phyloP scores from a whole-genome alignment of 306 rosid genomes.

The Senna siamea region DNA sequence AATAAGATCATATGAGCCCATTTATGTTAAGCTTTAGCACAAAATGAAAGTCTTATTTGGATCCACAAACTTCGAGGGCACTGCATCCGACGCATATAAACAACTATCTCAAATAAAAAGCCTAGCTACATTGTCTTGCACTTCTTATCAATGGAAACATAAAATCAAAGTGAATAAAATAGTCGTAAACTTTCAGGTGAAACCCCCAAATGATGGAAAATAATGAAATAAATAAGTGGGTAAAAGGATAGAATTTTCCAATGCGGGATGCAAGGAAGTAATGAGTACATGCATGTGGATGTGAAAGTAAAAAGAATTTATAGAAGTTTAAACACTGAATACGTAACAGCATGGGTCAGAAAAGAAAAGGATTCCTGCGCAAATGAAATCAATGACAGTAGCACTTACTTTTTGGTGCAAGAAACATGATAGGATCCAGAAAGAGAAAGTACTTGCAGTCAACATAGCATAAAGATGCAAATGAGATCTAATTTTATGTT shows the following conservation, averaged over 20 bases:
- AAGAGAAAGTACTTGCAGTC: not conserved
- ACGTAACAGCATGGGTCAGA: not conserved
- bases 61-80: not conserved
- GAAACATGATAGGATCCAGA: not conserved
- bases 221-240: not conserved
- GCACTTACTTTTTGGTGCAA: not conserved
- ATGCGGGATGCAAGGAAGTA: not conserved
- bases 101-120: not conserved
- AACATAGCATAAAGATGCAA: not conserved
- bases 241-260: not conserved
- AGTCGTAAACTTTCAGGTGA: not conserved
- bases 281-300: not conserved
- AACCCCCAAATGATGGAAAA: not conserved
- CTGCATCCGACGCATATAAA: not conserved
- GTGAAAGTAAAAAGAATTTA: not conserved
- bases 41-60: not conserved
- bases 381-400: not conserved
- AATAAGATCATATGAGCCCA: constrained; percentile 24
- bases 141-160: not conserved
- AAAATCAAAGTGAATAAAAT: not conserved
- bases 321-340: not conserved
- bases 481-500: constrained; percentile 11
- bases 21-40: not conserved
- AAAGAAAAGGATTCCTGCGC: not conserved
- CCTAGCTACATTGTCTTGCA: not conserved